phyloP scores from a whole-genome alignment of 2,329 filamentous ascomycete species.

The Botrytis deweyae region DNA sequence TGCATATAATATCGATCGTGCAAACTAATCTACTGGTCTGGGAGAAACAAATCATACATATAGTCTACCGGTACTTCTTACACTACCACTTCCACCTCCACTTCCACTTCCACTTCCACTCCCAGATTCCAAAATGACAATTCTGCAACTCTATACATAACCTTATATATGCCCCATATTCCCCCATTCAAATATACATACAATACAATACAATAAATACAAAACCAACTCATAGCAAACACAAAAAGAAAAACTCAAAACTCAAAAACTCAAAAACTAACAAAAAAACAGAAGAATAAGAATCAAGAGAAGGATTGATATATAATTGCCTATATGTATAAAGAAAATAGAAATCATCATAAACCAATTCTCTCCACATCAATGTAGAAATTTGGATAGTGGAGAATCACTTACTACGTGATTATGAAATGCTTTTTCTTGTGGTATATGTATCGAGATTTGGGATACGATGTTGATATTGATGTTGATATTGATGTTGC shows the following conservation, averaged over 20 bases:
- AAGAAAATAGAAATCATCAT: neutral
- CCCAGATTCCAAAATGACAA: neutral
- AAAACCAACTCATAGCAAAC: too few relatives aligned
- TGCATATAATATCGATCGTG: neutral
- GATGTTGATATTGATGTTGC: too few relatives aligned
- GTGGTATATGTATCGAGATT: neutral
- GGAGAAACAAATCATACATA: neutral
- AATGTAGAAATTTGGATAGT: neutral
- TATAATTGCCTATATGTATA: neutral
- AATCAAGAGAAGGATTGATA: neutral
- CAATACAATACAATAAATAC: neutral
- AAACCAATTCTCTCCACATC: neutral
- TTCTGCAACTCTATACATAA: neutral
- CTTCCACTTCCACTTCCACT: too few relatives aligned
- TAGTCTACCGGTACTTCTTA: neutral
- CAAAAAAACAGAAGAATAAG: neutral
- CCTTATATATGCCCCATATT: neutral
- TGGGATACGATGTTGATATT: too few relatives aligned
- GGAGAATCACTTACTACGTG: too few relatives aligned
- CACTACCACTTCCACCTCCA: too few relatives aligned
- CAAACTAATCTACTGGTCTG: neutral
- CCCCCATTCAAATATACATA: neutral
- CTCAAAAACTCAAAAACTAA: neutral
- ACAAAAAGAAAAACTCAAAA: accelerated
- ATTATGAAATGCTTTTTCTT: neutral